Evolutionary conservation across 73 alveolate genomes (phyloP).

Genomic region (Paramecium octaurelia): DNA sequence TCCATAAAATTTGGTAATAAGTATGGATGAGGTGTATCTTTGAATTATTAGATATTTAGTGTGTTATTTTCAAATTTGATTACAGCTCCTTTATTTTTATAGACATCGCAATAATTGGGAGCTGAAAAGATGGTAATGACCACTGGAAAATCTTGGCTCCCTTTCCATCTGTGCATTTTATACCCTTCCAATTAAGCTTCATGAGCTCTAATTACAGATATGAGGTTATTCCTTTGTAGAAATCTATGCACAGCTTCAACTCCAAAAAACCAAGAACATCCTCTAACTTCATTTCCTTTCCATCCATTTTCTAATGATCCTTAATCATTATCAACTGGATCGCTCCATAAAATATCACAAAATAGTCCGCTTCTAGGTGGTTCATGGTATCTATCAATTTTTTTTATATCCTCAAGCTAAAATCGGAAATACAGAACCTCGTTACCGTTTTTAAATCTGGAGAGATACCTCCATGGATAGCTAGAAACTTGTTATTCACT

Average conservation of each 20-base stretch:
- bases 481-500: slow-evolving; percentile 73
- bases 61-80: slow-evolving; percentile 86
- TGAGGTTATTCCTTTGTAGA: slow-evolving; percentile 68
- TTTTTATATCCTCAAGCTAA: slow-evolving; percentile 74
- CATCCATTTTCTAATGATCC: slow-evolving; percentile 66
- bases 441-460: slow-evolving; percentile 73
- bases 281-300: slow-evolving; percentile 77
- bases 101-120: slow-evolving; percentile 96
- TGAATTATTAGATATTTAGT: slow-evolving; percentile 87
- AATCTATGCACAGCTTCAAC: slow-evolving; percentile 75
- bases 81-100: slow-evolving; percentile 92
- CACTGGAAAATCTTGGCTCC: slow-evolving; percentile 84
- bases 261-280: slow-evolving; percentile 81
- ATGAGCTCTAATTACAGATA: slow-evolving; percentile 67
- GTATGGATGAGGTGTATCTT: slow-evolving; percentile 91
- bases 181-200: slow-evolving; percentile 77
- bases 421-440: background rate
- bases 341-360: slow-evolving; percentile 86
- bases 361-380: slow-evolving; percentile 85
- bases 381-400: slow-evolving; percentile 72
- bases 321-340: slow-evolving; percentile 82
- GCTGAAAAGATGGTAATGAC: slow-evolving; percentile 93
- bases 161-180: slow-evolving; percentile 96
- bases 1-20: slow-evolving; percentile 88
- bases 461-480: slow-evolving; percentile 87